Percentiles rank a stretch among this genome's conserved stretches.
phyloP scores from a whole-genome alignment of 2,329 filamentous ascomycete species.

The Cladophialophora bantiana region DNA sequence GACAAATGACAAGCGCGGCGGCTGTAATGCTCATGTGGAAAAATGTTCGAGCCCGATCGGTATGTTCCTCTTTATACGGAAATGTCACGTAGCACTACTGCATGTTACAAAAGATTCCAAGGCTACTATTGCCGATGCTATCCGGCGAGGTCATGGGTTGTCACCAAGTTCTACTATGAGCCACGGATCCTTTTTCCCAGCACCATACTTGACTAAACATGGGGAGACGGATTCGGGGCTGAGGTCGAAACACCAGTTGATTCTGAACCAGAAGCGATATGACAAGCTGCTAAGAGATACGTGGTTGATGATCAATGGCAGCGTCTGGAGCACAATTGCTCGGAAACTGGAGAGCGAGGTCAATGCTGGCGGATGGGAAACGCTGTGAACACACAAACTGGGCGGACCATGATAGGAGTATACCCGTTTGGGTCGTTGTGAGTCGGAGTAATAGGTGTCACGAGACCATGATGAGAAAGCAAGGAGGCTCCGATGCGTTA shows the following conservation, averaged over 20 bases:
- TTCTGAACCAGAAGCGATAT: slow-evolving; percentile 91
- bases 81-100: slow-evolving; percentile 89
- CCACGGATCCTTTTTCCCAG: slow-evolving; percentile 80
- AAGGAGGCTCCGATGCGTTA: not conserved
- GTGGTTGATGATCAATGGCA: slow-evolving; percentile 75
- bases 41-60: slow-evolving; percentile 65
- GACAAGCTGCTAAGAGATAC: slow-evolving; percentile 84
- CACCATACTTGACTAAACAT: slow-evolving; percentile 94
- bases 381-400: slow-evolving; percentile 23
- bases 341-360: slow-evolving; percentile 92
- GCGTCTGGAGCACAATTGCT: slow-evolving; percentile 86
- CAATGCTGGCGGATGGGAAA: slow-evolving; percentile 98
- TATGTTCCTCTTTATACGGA: slow-evolving; percentile 95
- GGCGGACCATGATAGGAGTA: too few species aligned
- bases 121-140: slow-evolving; percentile 20
- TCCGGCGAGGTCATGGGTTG: slow-evolving; percentile 21
- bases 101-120: slow-evolving; percentile 56
- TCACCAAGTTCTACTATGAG: slow-evolving; percentile 27
- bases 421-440: not conserved
- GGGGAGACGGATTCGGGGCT: slow-evolving; percentile 95
- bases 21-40: slow-evolving; percentile 87
- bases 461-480: not conserved
- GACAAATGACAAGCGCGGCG: slow-evolving; percentile 71
- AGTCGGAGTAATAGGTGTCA: not conserved
- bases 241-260: slow-evolving; percentile 84